phyloP scores from a whole-genome alignment of 108 stramenopile genomes.

The Conticribra guillardii region DNA sequence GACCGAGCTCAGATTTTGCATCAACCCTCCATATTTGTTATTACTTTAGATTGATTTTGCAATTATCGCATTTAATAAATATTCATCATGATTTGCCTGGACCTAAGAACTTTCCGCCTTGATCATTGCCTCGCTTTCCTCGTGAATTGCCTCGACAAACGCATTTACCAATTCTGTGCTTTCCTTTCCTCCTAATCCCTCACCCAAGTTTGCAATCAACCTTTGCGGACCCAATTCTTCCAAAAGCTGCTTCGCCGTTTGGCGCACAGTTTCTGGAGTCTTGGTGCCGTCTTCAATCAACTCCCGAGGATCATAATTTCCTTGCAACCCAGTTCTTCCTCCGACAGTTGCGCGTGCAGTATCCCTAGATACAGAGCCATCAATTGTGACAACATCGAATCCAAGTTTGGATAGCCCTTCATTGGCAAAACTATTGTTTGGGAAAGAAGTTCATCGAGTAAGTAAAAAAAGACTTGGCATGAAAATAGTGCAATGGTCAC shows the following conservation, averaged over 20 bases:
- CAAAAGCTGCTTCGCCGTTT: constrained; percentile 77
- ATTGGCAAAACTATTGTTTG: constrained; percentile 66
- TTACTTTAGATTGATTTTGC: too few species aligned
- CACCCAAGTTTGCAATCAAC: constrained; percentile 95
- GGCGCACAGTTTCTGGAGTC: constrained; percentile 72
- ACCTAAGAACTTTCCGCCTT: constrained; percentile 12
- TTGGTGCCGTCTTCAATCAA: constrained; percentile 72
- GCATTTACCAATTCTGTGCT: constrained; percentile 81
- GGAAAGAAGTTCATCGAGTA: not conserved
- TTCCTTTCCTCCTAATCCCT: constrained; percentile 95
- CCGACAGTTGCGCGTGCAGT: constrained; percentile 66
- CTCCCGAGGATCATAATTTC: constrained; percentile 90
- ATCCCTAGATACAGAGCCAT: constrained; percentile 77
- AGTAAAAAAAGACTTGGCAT: too few species aligned
- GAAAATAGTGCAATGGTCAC: too few species aligned
- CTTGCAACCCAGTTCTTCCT: constrained; percentile 76
- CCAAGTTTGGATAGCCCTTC: constrained; percentile 63
- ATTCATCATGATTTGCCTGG: too few species aligned
- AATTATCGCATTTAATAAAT: too few species aligned
- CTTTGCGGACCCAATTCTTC: constrained; percentile 82
- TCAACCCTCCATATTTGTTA: too few species aligned
- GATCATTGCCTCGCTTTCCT: constrained; percentile 84
- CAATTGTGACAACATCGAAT: constrained; percentile 95
- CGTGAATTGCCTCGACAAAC: constrained; percentile 91
- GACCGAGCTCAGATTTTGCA: too few species aligned